Conservation (phyloP, 257 asterid genomes). For the Solanum pennellii region DNA sequence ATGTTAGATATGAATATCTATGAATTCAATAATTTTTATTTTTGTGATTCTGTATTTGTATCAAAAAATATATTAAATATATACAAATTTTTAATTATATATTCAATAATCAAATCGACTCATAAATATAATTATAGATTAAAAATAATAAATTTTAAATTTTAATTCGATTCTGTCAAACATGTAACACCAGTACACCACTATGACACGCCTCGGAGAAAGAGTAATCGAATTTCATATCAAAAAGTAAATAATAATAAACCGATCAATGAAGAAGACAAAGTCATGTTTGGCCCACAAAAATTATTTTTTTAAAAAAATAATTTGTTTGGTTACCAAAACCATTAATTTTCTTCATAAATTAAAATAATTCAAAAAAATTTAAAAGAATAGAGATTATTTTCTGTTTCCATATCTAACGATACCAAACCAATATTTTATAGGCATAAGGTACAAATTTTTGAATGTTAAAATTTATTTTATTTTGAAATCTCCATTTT, state of each 20-base stretch:
- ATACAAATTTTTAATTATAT: neutral
- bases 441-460: neutral
- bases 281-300: neutral
- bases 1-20: fast-evolving
- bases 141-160: neutral
- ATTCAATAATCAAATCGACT: neutral
- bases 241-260: neutral
- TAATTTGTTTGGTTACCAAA: neutral
- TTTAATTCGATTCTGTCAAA: fast-evolving
- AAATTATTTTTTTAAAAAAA: neutral
- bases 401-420: neutral
- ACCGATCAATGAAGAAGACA: neutral
- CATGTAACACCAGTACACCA: neutral
- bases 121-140: fast-evolving
- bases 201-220: neutral
- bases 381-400: neutral
- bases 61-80: neutral
- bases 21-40: fast-evolving
- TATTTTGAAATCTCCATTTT: neutral
- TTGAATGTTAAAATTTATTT: neutral
- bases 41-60: fast-evolving
- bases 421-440: neutral
- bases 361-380: neutral
- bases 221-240: neutral
- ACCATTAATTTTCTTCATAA: neutral